Base-by-base conservation (phyloP, 148 eudicot genomes). In the Chenopodium suecicum region DNA sequence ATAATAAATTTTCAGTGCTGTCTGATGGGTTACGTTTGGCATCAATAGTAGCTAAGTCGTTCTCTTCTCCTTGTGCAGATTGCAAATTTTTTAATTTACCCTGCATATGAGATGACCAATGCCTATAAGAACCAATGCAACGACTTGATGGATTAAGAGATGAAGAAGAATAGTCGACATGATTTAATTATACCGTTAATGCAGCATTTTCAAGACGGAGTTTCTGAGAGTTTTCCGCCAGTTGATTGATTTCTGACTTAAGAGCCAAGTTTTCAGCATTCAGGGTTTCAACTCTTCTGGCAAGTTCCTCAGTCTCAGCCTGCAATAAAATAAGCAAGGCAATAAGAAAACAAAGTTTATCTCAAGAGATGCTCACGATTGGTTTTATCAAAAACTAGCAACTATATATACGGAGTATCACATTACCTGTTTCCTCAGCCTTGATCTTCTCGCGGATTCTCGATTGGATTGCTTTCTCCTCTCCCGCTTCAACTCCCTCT, bases 271-370 rank as follows among this genome's bases (percentile, higher is more conserved):
- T 96, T 80, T 96, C 98, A 77, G 91, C 88, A 85, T 56, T 89
- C 78, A 96, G 86, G 58, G 89, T 74, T 37, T 92, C 94, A 52
- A 96, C 99, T 89, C 80, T 92, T 44, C 67, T 84, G 31, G 91
- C 92, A 75, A 94, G 93, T 83, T 96, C 98, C 87, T 94, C 98
- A 71, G 97, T 85, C 79, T 96, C 99, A 67, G 98, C 98, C 99
- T 96, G 88, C 73, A 79, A 12, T 56, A 2, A 77, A 22, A 14
- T 63, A 50, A 22, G 9, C 29, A 25, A 78, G 7, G 34, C 29
- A 46, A 34, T 46, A 48, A 46, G 13, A 54, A 56, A 17, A n/a
- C 52, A 48, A 67, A 23, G 37, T 79, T 41, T 25, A 71, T 54
- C 34, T 12, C 10, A 70, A 37, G 46, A 20, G 62, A 80, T 67